phyloP scores from a whole-genome alignment of 73 alveolate genomes.

The Paramecium bursaria region DNA sequence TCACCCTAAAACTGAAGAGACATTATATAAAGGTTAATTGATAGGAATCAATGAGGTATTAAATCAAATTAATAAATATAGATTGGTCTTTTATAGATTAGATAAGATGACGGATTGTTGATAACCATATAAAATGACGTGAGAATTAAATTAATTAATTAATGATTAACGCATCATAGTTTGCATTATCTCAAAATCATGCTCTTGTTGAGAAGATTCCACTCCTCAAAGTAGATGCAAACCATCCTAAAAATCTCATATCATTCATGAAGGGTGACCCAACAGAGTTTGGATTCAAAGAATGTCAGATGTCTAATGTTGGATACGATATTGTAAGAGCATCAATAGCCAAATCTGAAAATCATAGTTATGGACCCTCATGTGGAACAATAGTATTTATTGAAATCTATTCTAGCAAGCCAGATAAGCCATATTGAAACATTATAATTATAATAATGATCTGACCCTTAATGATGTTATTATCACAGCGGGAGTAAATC shows the following conservation, averaged over 20 bases:
- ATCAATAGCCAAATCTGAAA: conserved; percentile 23
- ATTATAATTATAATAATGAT: conserved; percentile 9
- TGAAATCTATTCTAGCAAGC: conserved; percentile 6
- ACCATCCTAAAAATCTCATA: conserved; percentile 33
- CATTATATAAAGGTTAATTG: too few relatives aligned
- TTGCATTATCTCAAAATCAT: conserved; percentile 41
- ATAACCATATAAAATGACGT: too few relatives aligned
- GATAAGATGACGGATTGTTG: too few relatives aligned
- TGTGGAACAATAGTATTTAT: conserved; percentile 49
- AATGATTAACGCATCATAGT: conserved; percentile 69
- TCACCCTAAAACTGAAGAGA: too few relatives aligned
- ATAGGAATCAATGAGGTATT: too few relatives aligned
- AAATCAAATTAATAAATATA: too few relatives aligned
- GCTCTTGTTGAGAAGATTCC: conserved; percentile 26
- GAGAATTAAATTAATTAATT: neutral
- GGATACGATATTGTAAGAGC: conserved; percentile 60
- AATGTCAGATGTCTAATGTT: conserved; percentile 24
- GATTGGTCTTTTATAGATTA: too few relatives aligned
- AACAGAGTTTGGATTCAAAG: conserved; percentile 59
- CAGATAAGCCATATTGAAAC: conserved; percentile 53
- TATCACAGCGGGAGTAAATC: conserved; percentile 81
- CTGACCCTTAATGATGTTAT: conserved; percentile 79
- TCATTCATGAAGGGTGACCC: conserved; percentile 69
- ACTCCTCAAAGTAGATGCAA: conserved; percentile 12
- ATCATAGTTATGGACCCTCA: conserved; percentile 54